Base-by-base conservation (phyloP, 108 stramenopile species). In the Cylindrotheca fusiformis region DNA sequence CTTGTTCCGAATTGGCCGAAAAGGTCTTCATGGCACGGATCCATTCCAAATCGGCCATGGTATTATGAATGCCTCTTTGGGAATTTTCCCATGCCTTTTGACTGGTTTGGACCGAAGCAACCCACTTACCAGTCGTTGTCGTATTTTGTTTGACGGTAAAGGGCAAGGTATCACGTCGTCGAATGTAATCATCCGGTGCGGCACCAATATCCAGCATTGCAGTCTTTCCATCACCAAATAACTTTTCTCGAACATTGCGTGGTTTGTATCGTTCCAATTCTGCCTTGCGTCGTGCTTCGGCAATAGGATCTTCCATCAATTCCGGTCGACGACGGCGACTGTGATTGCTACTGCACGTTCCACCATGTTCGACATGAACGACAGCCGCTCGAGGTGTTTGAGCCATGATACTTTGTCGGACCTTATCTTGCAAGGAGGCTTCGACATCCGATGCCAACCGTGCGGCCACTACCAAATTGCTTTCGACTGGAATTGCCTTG, bases 81-180 rank as follows among this genome's bases (percentile, higher is more conserved):
- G 10, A 41, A 6, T 41, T 41, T 65, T 55, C 58, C 5, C 57
- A 58, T 22, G 53, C 58, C 55, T 52, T 69, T 67, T 65, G 62
- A 50, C 76, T 69, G 8, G 77, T 87, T 31, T 71, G 76, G 48
- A 87, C 77, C 0, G 86, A 77, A 8, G 71, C 61, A 31, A 87
- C 77, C 86, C 86, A 87, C 24, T 74, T 17, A 10, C 36, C 36
- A 47, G 73, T 81, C 0, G 82, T 82, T 2, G 68, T 56, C 18
- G 65, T 19, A 60, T 74, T 81, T 30, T 80, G 80, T 50, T 81
- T 75, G 14, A 87, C 77, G 6, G 68, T 80, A 47, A 73, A 83
- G 47, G 53, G 32, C 20, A 67, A 22, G 23, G 36, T 45, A 44
- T 60, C 57, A 0, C 68, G 48, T 30, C 60, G 60, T 1, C 68